Conservation (phyloP, 768 basidiomycete genomes). For the Kondoa subrosea region DNA sequence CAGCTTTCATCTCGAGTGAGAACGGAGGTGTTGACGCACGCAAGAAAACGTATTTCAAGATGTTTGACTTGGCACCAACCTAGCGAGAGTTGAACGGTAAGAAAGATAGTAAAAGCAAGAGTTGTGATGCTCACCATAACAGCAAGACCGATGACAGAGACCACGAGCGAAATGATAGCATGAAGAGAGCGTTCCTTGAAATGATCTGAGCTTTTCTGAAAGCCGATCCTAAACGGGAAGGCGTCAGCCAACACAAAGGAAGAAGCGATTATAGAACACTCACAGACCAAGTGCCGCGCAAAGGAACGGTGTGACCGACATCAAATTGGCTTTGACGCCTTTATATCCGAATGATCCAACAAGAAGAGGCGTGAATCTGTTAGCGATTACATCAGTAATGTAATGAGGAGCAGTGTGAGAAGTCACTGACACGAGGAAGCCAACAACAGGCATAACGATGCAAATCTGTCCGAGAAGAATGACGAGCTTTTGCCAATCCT, state of each 20-base stretch:
- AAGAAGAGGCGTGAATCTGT: constrained; percentile 9
- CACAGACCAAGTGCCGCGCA: constrained; percentile 26
- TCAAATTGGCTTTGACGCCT: constrained; percentile 13
- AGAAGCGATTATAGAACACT: too few relatives aligned
- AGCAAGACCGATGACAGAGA: not conserved
- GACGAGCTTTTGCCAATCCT: constrained; percentile 18
- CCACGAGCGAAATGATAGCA: constrained; percentile 22
- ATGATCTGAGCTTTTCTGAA: constrained; percentile 31
- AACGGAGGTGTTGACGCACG: too few relatives aligned
- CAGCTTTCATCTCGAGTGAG: too few relatives aligned
- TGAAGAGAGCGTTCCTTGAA: constrained; percentile 29
- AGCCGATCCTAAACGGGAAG: too few relatives aligned
- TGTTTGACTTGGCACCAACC: constrained; percentile 21
- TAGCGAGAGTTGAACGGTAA: too few relatives aligned
- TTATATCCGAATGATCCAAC: constrained; percentile 13
- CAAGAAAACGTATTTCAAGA: constrained; percentile 32
- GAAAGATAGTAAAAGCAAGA: constrained; percentile 31
- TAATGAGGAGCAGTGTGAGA: not conserved
- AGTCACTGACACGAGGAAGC: not conserved
- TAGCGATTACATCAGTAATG: not conserved
- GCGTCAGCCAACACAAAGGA: too few relatives aligned
- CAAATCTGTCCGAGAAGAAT: constrained; percentile 12
- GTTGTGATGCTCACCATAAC: constrained; percentile 18
- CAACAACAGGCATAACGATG: constrained; percentile 1
- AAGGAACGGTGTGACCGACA: constrained; percentile 22